Evolutionary conservation across 495 filamentous ascomycete genomes (phyloP), one percentile per base, ranked within the genome.

Genomic region (Lasiosphaeria ovina): DNA sequence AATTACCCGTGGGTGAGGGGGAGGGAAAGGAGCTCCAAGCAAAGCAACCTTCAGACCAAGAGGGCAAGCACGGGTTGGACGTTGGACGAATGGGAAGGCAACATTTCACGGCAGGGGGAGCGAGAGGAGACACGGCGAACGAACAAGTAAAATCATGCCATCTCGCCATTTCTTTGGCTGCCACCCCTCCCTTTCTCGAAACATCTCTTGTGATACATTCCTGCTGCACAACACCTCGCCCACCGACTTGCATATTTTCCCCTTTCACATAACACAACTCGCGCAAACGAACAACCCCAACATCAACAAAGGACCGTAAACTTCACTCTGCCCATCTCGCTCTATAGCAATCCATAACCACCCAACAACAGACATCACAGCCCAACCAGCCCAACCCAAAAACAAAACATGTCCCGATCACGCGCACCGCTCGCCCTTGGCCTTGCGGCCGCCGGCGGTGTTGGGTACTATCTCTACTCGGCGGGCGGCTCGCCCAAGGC

Each of bases 401-500:
- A 61, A 63, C 58, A 58, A 70, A 77, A 42, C 64, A 80, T 81
- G 79, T 77, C 82, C 38, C 83, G 81, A 63, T 85, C 80, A 64
- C 77, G 80, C 54, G 64, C 80, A 35, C 81, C 82, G 42, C 65
- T 87, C 52, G 77, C 81, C 65, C 63, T 90, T 45, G 90, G 85
- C 61, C 67, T 85, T 52, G 81, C 79, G 12, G 87, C 82, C 48
- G 89, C 81, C 16, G 88, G 85, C 58, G 85, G 84, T 44, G 79
- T 84, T 48, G 93, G 88, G 14, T 97, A 97, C 82, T 98, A 98
- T 79, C 80, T 98, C 55, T 98, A 97, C 76, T 80, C 77, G 31
- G 90, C 93, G 1, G 92, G 93, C 54, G 94, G 94, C 40, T 81
- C 88, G 70, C 83, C 90, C n/a, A 86, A 88, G 59, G 83, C 82